Evolutionary conservation across 331 rosid species (phyloP).

Genomic region (Saraca asoca): DNA sequence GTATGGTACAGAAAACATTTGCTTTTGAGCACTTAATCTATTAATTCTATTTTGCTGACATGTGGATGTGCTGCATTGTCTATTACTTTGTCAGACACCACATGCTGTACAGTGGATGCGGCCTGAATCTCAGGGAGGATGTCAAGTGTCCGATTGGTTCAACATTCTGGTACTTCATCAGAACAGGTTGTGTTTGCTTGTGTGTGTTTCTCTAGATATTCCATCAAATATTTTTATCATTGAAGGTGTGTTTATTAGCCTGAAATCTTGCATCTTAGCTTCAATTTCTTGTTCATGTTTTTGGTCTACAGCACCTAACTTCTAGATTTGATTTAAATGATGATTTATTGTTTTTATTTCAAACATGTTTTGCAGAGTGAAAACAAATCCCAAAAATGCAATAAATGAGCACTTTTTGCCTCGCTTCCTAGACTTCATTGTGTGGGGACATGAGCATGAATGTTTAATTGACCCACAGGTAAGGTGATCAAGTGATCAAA

Average conservation of each 20-base stretch:
- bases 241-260: conserved; percentile 27
- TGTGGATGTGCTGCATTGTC: conserved; percentile 15
- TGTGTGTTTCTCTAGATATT: conserved; percentile 13
- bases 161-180: conserved; percentile 98
- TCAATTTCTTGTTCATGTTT: conserved; percentile 25
- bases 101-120: conserved; percentile 99
- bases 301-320: conserved; percentile 23
- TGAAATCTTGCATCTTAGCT: conserved; percentile 9
- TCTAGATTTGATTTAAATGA: conserved; percentile 26
- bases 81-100: conserved; percentile 69
- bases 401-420: conserved; percentile 96
- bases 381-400: conserved; percentile 97
- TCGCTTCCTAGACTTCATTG: conserved; percentile 89
- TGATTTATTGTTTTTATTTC: conserved; percentile 32
- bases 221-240: conserved; percentile 20
- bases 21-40: conserved; percentile 22
- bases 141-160: conserved; percentile 90
- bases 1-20: conserved; percentile 41
- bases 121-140: conserved; percentile 88
- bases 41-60: conserved; percentile 19
- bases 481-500: conserved; percentile 14
- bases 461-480: conserved; percentile 98
- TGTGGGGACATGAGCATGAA: conserved; percentile 99
- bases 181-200: conserved; percentile 71
- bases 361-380: conserved; percentile 65